Evolutionary conservation across 306 rosid species (phyloP), one percentile per base, ranked within the genome.

Genomic region (Gastrolobium villosum): DNA sequence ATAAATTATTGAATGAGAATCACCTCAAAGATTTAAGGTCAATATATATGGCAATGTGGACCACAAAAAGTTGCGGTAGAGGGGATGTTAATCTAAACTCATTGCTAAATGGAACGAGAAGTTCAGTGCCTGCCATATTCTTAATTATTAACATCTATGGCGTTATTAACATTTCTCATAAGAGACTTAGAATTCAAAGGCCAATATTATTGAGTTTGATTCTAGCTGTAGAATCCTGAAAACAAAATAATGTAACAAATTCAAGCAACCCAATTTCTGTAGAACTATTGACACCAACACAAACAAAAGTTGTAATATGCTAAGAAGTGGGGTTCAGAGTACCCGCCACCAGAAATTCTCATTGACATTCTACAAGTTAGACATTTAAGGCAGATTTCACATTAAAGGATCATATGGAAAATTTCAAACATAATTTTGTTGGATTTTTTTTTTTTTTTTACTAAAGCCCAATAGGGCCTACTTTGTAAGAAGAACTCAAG

Each of bases 161-260:
- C 10, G 50, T 71, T 71, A 37, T 37, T 71, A 64, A 71, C 76
- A 52, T 71, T 55, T 71, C 2, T 6, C 49, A 20, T 26, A 50
- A 32, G 15, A 44, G 6, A 3, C 26, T 31, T 45, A 11, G 55
- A 46, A 46, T 68, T 68, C 74, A 45, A 31, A 46, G 10, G 6
- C n/a, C 34, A 64, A 50, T 14, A 14, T 5, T 5, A 34, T 6
- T 7, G 15, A 41, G 46, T 15, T 8, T 28, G 10, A 64, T 64
- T 34, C 49, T 7, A 20, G 70, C 10, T 2, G 11, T 36, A 3
- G 48, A 61, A 61, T 63, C 11, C 34, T 7, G 3, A 20, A 37
- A 63, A 30, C 53, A 14, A 64, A 30, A 57, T 31, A 8, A 57
- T 57, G 40, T 9, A 57, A 56, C 14, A 56, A 56, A 20, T 3